Evolutionary conservation across 306 rosid genomes (phyloP), one percentile per base, ranked within the genome.

Genomic region (Trichosanthes truncata): DNA sequence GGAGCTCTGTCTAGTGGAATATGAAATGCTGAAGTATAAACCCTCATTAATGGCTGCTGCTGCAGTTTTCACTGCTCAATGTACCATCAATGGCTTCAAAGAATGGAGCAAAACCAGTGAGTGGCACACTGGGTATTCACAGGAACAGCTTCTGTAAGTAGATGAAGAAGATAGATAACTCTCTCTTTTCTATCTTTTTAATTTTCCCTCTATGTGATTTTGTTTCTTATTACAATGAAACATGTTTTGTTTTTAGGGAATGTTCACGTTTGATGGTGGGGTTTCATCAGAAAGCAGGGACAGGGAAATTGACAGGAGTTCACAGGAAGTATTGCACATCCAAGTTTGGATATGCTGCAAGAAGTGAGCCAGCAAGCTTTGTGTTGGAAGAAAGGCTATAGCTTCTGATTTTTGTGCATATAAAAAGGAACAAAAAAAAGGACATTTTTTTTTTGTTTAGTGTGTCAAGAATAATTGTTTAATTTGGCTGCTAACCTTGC

Each of bases 21-120:
- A 82, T 80, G 87, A 87, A 82, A 91, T 86, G 93, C 93, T 93
- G 41, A 74, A 85, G 83, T 91, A 89, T 80, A 51, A 87, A 41
- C 98, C 98, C 71, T 91, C 98, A 60, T 66, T 89, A 80, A 85
- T 91, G 76, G 93, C 98, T 79, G 95, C 98, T 76, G 93, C 95
- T 7, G 98, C 96, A 59, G 88, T 90, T 15, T 93, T 83, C 88
- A 86, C 97, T 48, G 97, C 98, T 80, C 91, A 90, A 33, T 84
- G 91, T 49, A 83, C 86, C 21, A 52, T 87, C n/a, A 62, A 65
- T 38, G 91, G 90, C 83, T 89, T 82, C 82, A 88, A 81, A 77
- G 87, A 84, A 69, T 93, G 98, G 98, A 91, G 90, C 79, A 88
- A 84, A 87, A 93, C 98, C 62, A 79, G 89, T 48, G 87, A 88